phyloP scores from a whole-genome alignment of 257 asterid species.

The Hygrophila difformis region DNA sequence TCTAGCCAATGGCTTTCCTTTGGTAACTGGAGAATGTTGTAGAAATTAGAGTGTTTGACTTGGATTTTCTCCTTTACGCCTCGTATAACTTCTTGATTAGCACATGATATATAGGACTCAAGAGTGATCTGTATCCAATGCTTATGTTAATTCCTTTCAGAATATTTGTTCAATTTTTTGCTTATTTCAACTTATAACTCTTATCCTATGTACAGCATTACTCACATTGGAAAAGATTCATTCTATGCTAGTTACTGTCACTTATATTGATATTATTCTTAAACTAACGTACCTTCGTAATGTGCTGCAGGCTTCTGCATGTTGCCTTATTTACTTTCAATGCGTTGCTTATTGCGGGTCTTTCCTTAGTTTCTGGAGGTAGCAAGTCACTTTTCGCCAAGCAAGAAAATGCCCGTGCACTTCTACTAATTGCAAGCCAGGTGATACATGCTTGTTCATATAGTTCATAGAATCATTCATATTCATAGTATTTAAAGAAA shows the following conservation, averaged over 20 bases:
- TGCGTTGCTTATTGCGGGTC: slow-evolving; percentile 36
- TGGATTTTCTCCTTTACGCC: too few species aligned
- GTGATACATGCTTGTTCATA: slow-evolving; percentile 24
- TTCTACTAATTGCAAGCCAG: slow-evolving; percentile 86
- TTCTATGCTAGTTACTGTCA: slow-evolving; percentile 3
- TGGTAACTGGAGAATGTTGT: too few species aligned
- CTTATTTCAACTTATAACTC: too few species aligned
- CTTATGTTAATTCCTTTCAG: too few species aligned
- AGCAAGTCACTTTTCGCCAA: slow-evolving; percentile 52
- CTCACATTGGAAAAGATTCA: neutral
- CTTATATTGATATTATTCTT: slow-evolving; percentile 1
- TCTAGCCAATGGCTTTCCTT: too few species aligned
- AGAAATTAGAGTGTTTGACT: too few species aligned
- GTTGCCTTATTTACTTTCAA: slow-evolving; percentile 52
- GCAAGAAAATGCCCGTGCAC: slow-evolving; percentile 68
- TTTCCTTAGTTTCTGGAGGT: slow-evolving; percentile 49
- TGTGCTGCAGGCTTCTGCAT: slow-evolving; percentile 66
- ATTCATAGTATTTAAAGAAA: neutral
- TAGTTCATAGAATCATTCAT: neutral
- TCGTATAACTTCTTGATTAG: too few species aligned
- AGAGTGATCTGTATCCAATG: too few species aligned
- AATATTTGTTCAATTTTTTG: too few species aligned
- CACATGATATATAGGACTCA: too few species aligned
- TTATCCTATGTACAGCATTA: neutral
- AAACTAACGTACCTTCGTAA: slow-evolving; percentile 14